Base-by-base conservation (phyloP, 2,329 filamentous ascomycete species). In the Epichloe sp. region DNA sequence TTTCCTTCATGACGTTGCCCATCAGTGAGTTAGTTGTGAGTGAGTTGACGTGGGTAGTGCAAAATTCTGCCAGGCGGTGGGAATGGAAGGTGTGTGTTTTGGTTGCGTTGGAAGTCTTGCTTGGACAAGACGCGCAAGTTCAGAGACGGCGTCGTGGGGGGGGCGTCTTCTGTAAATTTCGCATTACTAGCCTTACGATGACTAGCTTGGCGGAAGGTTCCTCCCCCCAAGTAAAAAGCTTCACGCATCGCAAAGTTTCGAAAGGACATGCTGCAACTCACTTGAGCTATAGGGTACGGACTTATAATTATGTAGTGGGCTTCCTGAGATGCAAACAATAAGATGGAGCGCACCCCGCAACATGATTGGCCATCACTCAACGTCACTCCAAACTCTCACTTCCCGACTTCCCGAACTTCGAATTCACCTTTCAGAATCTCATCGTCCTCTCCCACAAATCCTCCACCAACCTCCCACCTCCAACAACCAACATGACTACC, bases 401-500 rank as follows among this genome's bases (percentile, higher is more conserved):
- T 21, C 23, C 23, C 2, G 23, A 26, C 23, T 26, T 26, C 51
- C 48, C 15, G n/a, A 40, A 12, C 12, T 7, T 21, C 40, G 5
- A 8, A 8, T 2, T 36, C 47, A 45, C 46, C 49, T 49, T 50
- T 44, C 41, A n/a, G 2, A 4, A 57, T 52, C 34, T 47, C 45
- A 15, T 3, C 11, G 5, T 31, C 43, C 26, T 34, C 31, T 23
- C 7, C 4, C 44, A 14, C 44, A 34, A 5, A 45, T 2, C 43
- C 7, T 14, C 12, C 17, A 37, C 37, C 45, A 47, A 47, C 12
- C n/a, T 14, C 50, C 50, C 44, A 45, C 45, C 49, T 51, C 53
- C 41, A 40, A 38, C 15, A 44, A 56, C 52, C 38, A 59, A 52
- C 38, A 84, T 85, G 81, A 84, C 81, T 57, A 79, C 75, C 69